A percentile compares a stretch with the other conserved stretches of the same genome.
Conservation (phyloP, 2,329 filamentous ascomycete genomes). For the Biscogniauxia marginata region DNA sequence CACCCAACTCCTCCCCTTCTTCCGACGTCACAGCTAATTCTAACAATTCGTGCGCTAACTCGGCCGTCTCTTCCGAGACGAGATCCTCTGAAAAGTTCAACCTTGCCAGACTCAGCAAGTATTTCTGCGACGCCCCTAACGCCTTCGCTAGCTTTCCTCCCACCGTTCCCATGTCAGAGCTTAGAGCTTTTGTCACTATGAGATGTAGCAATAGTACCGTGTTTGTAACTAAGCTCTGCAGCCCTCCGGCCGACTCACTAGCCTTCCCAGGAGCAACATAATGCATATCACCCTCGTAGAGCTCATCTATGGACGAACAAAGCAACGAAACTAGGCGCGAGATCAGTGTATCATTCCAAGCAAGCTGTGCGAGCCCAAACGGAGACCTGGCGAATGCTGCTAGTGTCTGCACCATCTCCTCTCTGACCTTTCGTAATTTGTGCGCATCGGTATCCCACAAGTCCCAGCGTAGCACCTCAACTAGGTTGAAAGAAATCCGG, state of each 20-base stretch:
- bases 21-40: constrained; percentile 81
- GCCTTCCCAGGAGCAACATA: constrained; percentile 21
- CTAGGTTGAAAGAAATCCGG: constrained; percentile 61
- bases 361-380: constrained; percentile 65
- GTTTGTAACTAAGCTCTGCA: constrained; percentile 49
- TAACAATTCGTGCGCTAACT: constrained; percentile 78
- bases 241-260: constrained; percentile 18
- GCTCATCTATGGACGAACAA: constrained; percentile 65
- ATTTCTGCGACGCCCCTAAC: constrained; percentile 75
- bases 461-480: constrained; percentile 51
- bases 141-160: constrained; percentile 68
- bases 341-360: constrained; percentile 65
- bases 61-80: constrained; percentile 77
- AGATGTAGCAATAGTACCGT: constrained; percentile 50
- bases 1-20: constrained; percentile 45
- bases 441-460: constrained; percentile 39
- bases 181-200: constrained; percentile 49
- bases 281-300: constrained; percentile 61
- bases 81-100: constrained; percentile 79
- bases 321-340: constrained; percentile 71
- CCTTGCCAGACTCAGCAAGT: constrained; percentile 75
- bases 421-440: constrained; percentile 42
- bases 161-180: constrained; percentile 55
- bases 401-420: constrained; percentile 52
- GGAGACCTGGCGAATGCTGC: constrained; percentile 60